These are phyloP conservation scores for Arthrobotrys sinensis DNA, from an alignment of 2,329 filamentous ascomycete genomes.

Conservation along the genomic window DNA sequence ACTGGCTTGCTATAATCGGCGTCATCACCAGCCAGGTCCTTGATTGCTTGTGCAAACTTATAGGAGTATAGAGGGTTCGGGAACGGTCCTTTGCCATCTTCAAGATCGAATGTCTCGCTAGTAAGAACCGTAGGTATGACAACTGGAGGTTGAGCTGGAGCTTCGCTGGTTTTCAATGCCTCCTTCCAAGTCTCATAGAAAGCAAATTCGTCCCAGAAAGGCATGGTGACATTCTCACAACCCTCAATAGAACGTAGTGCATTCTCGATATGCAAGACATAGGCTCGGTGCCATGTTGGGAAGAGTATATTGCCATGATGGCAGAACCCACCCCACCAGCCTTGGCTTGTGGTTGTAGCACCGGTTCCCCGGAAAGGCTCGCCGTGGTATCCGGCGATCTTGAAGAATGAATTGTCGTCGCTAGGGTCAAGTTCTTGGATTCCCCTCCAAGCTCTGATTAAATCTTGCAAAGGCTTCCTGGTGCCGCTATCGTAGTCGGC, in stretches of 20 bases:
- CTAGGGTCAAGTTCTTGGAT: conserved; percentile 45
- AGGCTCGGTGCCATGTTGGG: conserved; percentile 66
- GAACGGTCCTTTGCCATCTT: neutral
- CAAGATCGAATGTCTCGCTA: conserved; percentile 12
- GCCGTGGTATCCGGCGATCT: conserved; percentile 65
- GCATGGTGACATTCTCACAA: conserved; percentile 61
- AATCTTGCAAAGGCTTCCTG: too few relatives aligned
- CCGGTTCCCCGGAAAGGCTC: conserved; percentile 64
- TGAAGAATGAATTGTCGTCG: conserved; percentile 64
- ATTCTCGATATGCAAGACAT: conserved; percentile 64
- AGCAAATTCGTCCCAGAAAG: conserved; percentile 63
- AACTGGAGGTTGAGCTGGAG: neutral
- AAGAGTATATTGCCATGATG: conserved; percentile 65
- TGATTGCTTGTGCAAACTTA: conserved; percentile 60
- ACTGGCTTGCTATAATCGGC: conserved; percentile 62
- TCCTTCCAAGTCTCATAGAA: conserved; percentile 19
- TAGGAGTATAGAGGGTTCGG: conserved; percentile 64
- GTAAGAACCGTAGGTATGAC: conserved; percentile 50
- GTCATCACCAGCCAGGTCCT: conserved; percentile 39
- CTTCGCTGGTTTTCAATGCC: neutral
- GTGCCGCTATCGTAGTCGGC: too few relatives aligned
- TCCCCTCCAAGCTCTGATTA: conserved; percentile 31
- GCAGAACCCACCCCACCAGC: conserved; percentile 66
- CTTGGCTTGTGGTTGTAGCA: conserved; percentile 52
- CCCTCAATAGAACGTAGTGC: conserved; percentile 49